These are phyloP conservation scores for Phytopythium montanum DNA, from an alignment of 352 stramenopile species.

Conservation along the genomic window DNA sequence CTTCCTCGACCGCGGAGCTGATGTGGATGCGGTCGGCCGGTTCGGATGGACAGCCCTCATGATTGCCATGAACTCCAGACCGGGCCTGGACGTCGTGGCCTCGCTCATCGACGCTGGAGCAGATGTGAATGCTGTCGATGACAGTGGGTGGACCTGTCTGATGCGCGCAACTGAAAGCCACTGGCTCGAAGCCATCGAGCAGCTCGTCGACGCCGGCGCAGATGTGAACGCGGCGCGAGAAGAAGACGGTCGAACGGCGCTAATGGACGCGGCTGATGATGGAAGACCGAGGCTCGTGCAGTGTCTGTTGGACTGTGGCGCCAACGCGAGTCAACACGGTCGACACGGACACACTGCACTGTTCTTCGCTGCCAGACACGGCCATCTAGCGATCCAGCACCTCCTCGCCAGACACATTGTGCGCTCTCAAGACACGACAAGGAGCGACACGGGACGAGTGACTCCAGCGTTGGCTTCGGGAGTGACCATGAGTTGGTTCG, in stretches of 20 bases:
- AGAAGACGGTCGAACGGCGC: background rate
- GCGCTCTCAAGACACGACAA: background rate
- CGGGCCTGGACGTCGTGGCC: background rate
- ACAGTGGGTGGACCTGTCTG: background rate
- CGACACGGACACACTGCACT: background rate
- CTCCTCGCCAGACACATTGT: background rate
- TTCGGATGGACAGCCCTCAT: background rate
- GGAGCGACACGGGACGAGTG: background rate
- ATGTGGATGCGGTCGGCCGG: background rate
- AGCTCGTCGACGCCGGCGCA: background rate
- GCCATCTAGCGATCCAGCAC: background rate
- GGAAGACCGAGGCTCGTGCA: background rate
- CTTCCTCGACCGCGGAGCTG: background rate
- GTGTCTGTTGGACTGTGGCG: background rate
- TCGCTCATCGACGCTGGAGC: background rate
- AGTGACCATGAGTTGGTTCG: background rate
- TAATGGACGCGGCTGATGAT: background rate
- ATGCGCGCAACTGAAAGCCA: background rate
- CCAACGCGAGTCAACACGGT: background rate
- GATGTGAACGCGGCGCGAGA: background rate
- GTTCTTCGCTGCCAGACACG: background rate
- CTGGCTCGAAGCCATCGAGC: background rate
- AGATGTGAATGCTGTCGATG: background rate
- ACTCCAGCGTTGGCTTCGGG: background rate
- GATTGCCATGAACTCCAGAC: background rate